Evolutionary conservation across 768 basidiomycete species (phyloP), one percentile per base, ranked within the genome.

Genomic region (Naganishia kalamii): DNA sequence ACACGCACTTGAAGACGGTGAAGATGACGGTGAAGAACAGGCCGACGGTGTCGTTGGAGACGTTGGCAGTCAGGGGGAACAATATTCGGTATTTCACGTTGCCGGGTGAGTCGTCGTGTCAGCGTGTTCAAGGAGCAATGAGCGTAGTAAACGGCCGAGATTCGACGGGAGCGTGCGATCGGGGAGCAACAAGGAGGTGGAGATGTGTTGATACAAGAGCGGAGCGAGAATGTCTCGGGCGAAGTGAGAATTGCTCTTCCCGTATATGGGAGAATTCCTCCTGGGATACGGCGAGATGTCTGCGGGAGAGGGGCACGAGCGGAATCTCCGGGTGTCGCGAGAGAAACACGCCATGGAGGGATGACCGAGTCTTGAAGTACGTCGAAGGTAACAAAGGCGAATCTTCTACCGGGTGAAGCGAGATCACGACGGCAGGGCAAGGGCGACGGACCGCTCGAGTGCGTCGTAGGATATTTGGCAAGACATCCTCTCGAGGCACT

Each of bases 1-100:
- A 97, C 81, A 98, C 94, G 2, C 89, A 97, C 72, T 83, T 99
- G 60, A 99, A 99, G 82, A 90, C 92, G 51, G 90, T 99, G 70
- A 97, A 96, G 81, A 87, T 98, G 83, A 91, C 91, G n/a, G 83
- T 86, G 32, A 86, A 91, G 61, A 92, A 91, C 77, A 88, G 90
- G 66, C 90, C 92, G 63, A 90, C 92, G 4, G 80, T 86, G 29
- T 82, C 89, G 23, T 86, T 97, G 61, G 94, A 99, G 79, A 83
- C 88, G 3, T 83, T 98, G 52, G 92, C 92, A 40, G 93, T 99
- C 74, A 86, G 94, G 60, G 94, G 96, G 40, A 97, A 96, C 83
- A 96, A 90, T 74, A 86, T 99, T 73, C 88, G 94, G 59, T 97
- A 97, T 80, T 94, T 91, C 77, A 86, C 94, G 65, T 87, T 99